Evolutionary conservation across 306 rosid species (phyloP).

Genomic region (Oxytropis ochrocephala): DNA sequence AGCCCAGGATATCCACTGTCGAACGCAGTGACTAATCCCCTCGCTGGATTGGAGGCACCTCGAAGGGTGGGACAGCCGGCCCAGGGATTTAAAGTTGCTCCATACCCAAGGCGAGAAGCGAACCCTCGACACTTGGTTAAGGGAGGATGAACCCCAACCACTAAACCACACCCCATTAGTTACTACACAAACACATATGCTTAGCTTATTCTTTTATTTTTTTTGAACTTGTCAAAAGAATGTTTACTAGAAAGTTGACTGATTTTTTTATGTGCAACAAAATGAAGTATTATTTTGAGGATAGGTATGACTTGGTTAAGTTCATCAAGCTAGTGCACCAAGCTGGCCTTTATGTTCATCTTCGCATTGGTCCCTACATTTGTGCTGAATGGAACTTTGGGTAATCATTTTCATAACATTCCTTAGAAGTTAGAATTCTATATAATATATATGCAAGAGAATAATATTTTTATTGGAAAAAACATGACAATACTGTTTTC

Average conservation of each 20-base stretch:
- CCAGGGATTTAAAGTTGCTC: too few relatives aligned
- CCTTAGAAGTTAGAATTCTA: neutral
- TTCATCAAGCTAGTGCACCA: constrained; percentile 83
- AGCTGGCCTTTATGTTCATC: constrained; percentile 90
- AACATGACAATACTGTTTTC: neutral
- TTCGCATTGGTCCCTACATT: constrained; percentile 84
- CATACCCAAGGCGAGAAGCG: too few relatives aligned
- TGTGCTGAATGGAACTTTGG: constrained; percentile 99
- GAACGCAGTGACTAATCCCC: too few relatives aligned
- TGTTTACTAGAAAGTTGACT: constrained; percentile 1
- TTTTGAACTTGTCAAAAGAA: neutral
- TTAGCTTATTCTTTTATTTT: neutral
- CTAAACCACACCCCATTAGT: too few relatives aligned
- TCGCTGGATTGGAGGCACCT: too few relatives aligned
- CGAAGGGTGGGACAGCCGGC: too few relatives aligned
- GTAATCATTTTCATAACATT: constrained; percentile 33
- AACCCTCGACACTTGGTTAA: too few relatives aligned
- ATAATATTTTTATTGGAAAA: neutral
- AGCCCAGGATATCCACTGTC: too few relatives aligned
- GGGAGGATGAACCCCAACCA: too few relatives aligned
- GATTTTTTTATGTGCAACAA: neutral
- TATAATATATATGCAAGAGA: neutral
- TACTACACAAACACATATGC: neutral
- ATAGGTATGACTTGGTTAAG: constrained; percentile 78
- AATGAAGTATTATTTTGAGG: constrained; percentile 78